A percentile compares a stretch with the other conserved stretches of the same genome.
Evolutionary conservation across 352 stramenopile species (phyloP).

Genomic region (Phytopythium cucurbitacearum): DNA sequence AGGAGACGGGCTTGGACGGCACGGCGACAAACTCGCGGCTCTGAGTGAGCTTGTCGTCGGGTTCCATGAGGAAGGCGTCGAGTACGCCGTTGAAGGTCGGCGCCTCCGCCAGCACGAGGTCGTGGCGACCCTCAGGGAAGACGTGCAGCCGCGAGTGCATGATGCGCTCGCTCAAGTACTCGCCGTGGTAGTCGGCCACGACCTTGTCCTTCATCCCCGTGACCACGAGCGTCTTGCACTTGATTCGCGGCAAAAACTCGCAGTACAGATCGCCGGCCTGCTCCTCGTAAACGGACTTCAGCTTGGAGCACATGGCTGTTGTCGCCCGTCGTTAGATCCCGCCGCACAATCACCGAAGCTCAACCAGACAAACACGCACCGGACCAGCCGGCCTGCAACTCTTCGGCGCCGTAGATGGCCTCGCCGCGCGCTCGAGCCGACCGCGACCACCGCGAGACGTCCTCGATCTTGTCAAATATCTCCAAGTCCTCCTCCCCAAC

Average conservation of each 20-base stretch:
- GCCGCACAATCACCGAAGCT: neutral
- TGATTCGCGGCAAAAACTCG: slow-evolving; percentile 53
- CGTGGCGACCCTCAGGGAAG: slow-evolving; percentile 46
- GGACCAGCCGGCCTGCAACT: slow-evolving; percentile 55
- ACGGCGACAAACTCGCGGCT: slow-evolving; percentile 74
- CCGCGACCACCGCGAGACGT: slow-evolving; percentile 51
- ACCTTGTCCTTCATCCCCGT: slow-evolving; percentile 54
- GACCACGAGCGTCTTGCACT: slow-evolving; percentile 84
- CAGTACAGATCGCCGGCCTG: slow-evolving; percentile 69
- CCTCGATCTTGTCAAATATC: slow-evolving; percentile 37
- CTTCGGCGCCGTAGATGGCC: slow-evolving; percentile 48
- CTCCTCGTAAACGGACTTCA: slow-evolving; percentile 45
- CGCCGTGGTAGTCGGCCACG: slow-evolving; percentile 62
- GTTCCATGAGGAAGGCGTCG: slow-evolving; percentile 58
- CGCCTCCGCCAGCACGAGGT: slow-evolving; percentile 47
- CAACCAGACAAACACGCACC: slow-evolving; percentile 10
- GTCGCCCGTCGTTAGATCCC: too few relatives aligned
- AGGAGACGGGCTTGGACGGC: slow-evolving; percentile 13
- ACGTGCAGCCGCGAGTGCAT: slow-evolving; percentile 73
- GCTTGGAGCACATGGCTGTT: slow-evolving; percentile 10
- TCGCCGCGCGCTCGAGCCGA: slow-evolving; percentile 38
- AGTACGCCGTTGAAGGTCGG: slow-evolving; percentile 59
- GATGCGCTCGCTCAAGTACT: slow-evolving; percentile 86
- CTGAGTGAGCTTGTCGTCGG: slow-evolving; percentile 80
- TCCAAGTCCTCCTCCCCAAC: slow-evolving; percentile 70